Evolutionary conservation across 495 filamentous ascomycete genomes (phyloP), one percentile per base, ranked within the genome.

Genomic region (Penicillium cinerascens): DNA sequence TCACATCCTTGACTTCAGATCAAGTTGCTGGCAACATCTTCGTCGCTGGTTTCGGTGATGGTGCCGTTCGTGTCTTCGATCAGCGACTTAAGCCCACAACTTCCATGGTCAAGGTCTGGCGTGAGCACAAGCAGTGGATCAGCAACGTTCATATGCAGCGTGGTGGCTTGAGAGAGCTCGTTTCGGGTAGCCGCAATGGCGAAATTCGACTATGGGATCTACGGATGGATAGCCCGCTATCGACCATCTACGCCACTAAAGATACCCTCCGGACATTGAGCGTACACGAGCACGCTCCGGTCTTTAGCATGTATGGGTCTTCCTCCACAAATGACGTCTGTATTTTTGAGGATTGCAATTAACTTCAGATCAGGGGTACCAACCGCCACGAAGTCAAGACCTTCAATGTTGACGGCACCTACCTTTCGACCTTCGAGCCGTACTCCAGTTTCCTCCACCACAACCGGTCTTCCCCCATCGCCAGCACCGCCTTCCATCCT

Each of bases 161-260:
- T 33, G 93, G 93, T 50, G 93, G 93, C 4, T 79, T 95, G 71
- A 78, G 93, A 44, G 93, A 99, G 63, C 77, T 99, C 15, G 75
- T 97, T 25, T 88, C 84, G 11, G 93, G 89, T 8, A 91, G 88
- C 60, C 79, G 88, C 38, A 91, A 92, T 57, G 93, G 93, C 44
- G 92, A 95, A 65, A 86, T 99, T 55, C 88, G 89, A 63, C 79
- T 99, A 6, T 99, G 93, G 93, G 93, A 99, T 74, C 89, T 99
- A 42, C 82, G 92, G 36, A 87, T 87, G 82, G 84, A 92, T 35
- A 56, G 79, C 54, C 82, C 87, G 5, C 75, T 96, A 21, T 81
- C 82, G 47, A 84, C 84, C 8, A 88, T 95, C 52, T 71, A 78
- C 49, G 84, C 88, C 1, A 91, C 87, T 15, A 85, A 77, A 43